Percentiles rank a stretch among this genome's conserved stretches.
Evolutionary conservation across 495 filamentous ascomycete species (phyloP).

Genomic region (Endocarpon pusillum): DNA sequence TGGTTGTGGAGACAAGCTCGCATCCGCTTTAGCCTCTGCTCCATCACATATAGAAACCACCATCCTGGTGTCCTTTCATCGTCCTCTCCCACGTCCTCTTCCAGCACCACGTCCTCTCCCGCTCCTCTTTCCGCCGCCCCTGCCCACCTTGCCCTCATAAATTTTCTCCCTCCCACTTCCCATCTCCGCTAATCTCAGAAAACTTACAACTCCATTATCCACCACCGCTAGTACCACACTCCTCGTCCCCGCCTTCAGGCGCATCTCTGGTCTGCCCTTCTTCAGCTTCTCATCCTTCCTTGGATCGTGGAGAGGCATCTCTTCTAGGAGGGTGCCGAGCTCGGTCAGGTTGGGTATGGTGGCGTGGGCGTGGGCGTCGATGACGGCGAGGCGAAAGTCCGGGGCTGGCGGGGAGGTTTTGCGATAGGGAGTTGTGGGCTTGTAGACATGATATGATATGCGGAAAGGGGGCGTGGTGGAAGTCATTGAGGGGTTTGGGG

Average conservation of each 20-base stretch:
- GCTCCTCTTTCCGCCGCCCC: conserved; percentile 16
- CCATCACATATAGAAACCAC: no score
- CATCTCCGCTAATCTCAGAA: conserved; percentile 59
- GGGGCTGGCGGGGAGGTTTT: conserved; percentile 60
- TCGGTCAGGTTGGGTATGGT: conserved; percentile 54
- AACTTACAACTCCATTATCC: conserved; percentile 80
- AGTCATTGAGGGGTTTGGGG: no score
- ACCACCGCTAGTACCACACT: conserved; percentile 77
- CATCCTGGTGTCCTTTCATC: conserved; percentile 8
- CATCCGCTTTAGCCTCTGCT: no score
- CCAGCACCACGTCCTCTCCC: conserved; percentile 25
- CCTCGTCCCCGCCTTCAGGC: conserved; percentile 70
- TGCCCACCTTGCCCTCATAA: conserved; percentile 26
- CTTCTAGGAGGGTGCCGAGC: conserved; percentile 48
- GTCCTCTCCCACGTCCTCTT: conserved; percentile 20
- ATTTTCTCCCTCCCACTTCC: conserved; percentile 63
- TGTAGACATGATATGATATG: conserved; percentile 64
- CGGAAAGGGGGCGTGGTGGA: conserved; percentile 44
- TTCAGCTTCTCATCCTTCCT: conserved; percentile 26
- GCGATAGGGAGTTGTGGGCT: conserved; percentile 49
- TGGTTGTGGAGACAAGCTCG: no score
- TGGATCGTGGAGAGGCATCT: conserved; percentile 47
- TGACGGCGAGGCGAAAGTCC: conserved; percentile 67
- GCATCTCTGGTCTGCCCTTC: conserved; percentile 16
- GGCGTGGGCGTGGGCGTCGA: conserved; percentile 50